Conservation (phyloP, 371 early-diverging fungal genomes). For the Dinochytrium kinnereticum region DNA sequence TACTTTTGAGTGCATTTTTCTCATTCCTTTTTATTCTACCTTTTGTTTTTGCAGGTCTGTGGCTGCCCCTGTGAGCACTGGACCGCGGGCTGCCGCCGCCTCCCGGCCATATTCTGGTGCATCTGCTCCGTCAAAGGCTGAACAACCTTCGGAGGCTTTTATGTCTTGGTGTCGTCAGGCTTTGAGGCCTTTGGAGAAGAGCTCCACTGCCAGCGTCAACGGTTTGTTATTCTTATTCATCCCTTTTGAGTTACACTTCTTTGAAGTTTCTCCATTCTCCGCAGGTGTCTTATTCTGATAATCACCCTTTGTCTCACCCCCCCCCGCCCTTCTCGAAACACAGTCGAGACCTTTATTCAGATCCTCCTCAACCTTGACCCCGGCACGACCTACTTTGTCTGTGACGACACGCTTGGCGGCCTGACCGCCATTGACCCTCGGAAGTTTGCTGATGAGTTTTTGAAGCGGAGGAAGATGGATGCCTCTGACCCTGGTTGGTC, state of each 20-base stretch:
- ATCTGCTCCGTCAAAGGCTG: not conserved
- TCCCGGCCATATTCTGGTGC: not conserved
- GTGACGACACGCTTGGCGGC: conserved; percentile 60
- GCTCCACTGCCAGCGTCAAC: conserved; percentile 45
- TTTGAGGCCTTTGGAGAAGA: conserved; percentile 40
- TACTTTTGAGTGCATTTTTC: not conserved
- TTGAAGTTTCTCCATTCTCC: too few relatives aligned
- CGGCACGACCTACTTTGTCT: conserved; percentile 45
- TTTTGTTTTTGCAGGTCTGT: not conserved
- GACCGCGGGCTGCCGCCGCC: not conserved
- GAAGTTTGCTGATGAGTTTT: conserved; percentile 60
- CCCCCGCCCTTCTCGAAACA: not conserved
- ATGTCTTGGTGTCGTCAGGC: conserved; percentile 51
- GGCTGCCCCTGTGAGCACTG: conserved; percentile 4
- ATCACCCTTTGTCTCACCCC: not conserved
- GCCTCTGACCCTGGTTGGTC: conserved; percentile 28
- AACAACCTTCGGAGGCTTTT: conserved; percentile 34
- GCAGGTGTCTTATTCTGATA: not conserved
- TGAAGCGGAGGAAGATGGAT: conserved; percentile 45
- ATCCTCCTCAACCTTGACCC: conserved; percentile 56
- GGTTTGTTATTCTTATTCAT: conserved; percentile 34
- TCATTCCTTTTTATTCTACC: not conserved
- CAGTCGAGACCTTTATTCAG: conserved; percentile 57
- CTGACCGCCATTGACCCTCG: conserved; percentile 58
- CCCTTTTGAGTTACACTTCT: too few relatives aligned